These are phyloP conservation scores for Colletotrichum echinochloae DNA, from an alignment of 2,329 filamentous ascomycete species.

Conservation along the genomic window DNA sequence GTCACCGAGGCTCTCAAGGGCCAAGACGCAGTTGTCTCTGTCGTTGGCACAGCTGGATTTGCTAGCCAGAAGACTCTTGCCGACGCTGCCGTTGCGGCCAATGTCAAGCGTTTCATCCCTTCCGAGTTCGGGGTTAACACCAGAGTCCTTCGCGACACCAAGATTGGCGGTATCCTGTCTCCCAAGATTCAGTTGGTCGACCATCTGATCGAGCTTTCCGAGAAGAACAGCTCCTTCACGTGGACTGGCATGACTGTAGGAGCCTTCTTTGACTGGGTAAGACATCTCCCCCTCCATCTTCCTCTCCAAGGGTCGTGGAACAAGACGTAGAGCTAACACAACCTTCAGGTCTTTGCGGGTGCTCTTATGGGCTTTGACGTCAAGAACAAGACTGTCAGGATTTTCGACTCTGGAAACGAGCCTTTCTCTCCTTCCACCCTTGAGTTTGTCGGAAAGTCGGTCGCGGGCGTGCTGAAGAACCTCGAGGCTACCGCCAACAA, in stretches of 20 bases:
- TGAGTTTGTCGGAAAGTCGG: slow-evolving; percentile 61
- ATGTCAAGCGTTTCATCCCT: slow-evolving; percentile 69
- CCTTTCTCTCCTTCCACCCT: slow-evolving; percentile 65
- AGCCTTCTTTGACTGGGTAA: slow-evolving; percentile 71
- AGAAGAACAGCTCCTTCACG: slow-evolving; percentile 53
- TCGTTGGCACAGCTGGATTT: slow-evolving; percentile 58
- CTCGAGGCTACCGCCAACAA: slow-evolving; percentile 67
- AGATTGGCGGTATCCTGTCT: slow-evolving; percentile 46
- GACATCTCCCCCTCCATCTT: background rate
- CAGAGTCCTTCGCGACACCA: slow-evolving; percentile 43
- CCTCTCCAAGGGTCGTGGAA: background rate
- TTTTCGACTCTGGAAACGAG: slow-evolving; percentile 68
- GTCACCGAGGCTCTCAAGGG: slow-evolving; percentile 61
- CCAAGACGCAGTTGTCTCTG: slow-evolving; percentile 67
- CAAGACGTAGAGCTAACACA: background rate
- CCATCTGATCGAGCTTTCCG: slow-evolving; percentile 37
- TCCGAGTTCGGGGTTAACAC: slow-evolving; percentile 62
- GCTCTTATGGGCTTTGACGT: slow-evolving; percentile 66
- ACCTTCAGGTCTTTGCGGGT: slow-evolving; percentile 56
- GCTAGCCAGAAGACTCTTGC: slow-evolving; percentile 61
- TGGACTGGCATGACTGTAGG: slow-evolving; percentile 72
- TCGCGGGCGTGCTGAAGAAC: slow-evolving; percentile 62
- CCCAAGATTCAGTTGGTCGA: slow-evolving; percentile 46
- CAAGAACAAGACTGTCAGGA: slow-evolving; percentile 59
- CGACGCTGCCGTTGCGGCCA: slow-evolving; percentile 66